Evolutionary conservation across 192 early-diverging fungal genomes (phyloP), one percentile per base, ranked within the genome.

Genomic region (Mortierella hygrophila): DNA sequence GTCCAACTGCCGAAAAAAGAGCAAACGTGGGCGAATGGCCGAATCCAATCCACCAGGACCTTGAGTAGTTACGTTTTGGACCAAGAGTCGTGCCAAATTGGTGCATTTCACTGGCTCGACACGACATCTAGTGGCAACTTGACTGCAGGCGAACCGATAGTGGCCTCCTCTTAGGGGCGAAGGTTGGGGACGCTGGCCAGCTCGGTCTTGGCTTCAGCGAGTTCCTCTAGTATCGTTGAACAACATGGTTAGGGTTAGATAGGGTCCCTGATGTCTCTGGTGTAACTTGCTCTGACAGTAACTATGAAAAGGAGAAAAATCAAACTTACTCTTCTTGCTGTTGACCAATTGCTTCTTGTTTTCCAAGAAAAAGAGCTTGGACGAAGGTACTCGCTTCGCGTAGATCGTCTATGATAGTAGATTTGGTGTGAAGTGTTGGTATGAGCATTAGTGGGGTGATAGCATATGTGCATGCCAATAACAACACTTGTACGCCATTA

Each of bases 301-400:
- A 6, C 16, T 52, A 20, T 21, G 49, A 41, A 0, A 16, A 20
- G 8, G 13, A 16, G 11, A 29, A 32, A 13, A 69, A 38, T 47
- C 72, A 82, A 13, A 74, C 68, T 47, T 77, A 82, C 81, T 46
- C 54, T 74, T 81, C 68, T 86, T 86, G 16, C 40, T 40, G 6
- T 21, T 40, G 10, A 38, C 70, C 7, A 86, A 52, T 18, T 49
- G 16, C 2, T 21, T 35, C 63, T 75, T 81, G 23, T 78, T 69
- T 26, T 86, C 84, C 26, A 80, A 54, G 52, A 86, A 86, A 8
- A 81, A 47, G 7, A 86, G 41, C 41, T 79, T 86, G 37, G 84
- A 86, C 3, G 84, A 86, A 0, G 84, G 79, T 6, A 86, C 84
- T 38, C 76, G 38, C 44, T 78, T 80, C 13, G 84, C 35, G 54